Conservation (phyloP, 768 basidiomycete species). For the Tremella yokohamensis region DNA sequence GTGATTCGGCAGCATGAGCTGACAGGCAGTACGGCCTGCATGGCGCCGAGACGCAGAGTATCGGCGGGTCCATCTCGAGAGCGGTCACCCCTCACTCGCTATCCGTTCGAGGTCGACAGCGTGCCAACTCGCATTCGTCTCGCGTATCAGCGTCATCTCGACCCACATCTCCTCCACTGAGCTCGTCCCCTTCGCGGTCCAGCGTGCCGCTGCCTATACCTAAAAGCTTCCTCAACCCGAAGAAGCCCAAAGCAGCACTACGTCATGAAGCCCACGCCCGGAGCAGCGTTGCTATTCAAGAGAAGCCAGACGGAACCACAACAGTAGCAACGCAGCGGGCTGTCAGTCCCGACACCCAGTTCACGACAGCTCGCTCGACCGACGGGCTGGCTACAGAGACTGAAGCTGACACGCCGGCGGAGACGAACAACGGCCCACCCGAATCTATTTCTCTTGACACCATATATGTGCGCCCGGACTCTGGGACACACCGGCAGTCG, state of each 20-base stretch:
- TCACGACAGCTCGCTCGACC: background rate
- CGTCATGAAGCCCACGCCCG: conserved; percentile 21
- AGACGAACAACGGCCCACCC: background rate
- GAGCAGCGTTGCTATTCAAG: background rate
- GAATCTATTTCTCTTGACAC: conserved; percentile 3
- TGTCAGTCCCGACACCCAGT: background rate
- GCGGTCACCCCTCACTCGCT: conserved; percentile 14
- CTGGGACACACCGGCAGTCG: background rate
- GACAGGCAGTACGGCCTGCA: conserved; percentile 21
- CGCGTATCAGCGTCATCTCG: conserved; percentile 7
- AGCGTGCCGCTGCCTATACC: conserved; percentile 29
- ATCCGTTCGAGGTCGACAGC: conserved; percentile 5
- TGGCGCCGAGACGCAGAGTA: background rate
- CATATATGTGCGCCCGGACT: background rate
- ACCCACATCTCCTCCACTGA: conserved; percentile 13
- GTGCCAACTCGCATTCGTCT: conserved; percentile 11
- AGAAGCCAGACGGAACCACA: background rate
- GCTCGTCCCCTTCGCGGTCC: conserved; percentile 17
- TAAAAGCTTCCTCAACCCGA: conserved; percentile 30
- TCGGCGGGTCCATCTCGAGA: conserved; percentile 16
- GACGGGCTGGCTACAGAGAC: background rate
- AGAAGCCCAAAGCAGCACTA: conserved; percentile 34
- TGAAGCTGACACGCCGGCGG: background rate
- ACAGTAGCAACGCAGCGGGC: background rate
- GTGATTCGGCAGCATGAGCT: background rate